phyloP scores from a whole-genome alignment of 2,329 filamentous ascomycete genomes.

The Trichoderma sp. region DNA sequence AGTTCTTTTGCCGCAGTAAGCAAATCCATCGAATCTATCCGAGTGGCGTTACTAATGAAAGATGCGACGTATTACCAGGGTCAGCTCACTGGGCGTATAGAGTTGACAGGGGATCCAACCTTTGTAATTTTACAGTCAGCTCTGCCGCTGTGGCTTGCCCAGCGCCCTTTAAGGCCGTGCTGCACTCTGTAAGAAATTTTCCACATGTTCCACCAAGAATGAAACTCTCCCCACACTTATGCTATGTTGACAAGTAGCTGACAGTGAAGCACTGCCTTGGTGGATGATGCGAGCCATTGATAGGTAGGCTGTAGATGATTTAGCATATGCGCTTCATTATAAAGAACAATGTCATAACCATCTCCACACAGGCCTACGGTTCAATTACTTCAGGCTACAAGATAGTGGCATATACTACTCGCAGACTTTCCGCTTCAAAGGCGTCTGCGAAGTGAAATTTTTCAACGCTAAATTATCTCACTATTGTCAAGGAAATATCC shows the following conservation, averaged over 20 bases:
- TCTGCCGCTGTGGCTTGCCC: neutral
- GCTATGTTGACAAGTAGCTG: conserved; percentile 19
- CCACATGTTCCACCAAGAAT: conserved; percentile 4
- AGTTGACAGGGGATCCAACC: conserved; percentile 1
- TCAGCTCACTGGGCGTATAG: neutral
- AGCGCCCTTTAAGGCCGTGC: neutral
- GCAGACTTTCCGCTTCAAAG: neutral
- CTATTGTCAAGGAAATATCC: neutral
- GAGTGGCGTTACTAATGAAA: neutral
- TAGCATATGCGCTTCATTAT: neutral
- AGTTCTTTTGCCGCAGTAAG: neutral
- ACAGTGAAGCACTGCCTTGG: conserved; percentile 3
- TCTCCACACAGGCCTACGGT: neutral
- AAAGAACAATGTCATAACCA: conserved; percentile 6
- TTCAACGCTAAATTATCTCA: neutral
- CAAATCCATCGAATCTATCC: neutral
- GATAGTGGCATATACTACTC: neutral
- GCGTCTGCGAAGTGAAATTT: neutral
- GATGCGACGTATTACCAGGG: neutral
- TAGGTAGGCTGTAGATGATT: neutral
- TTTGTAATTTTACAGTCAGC: conserved; percentile 21
- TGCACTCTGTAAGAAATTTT: neutral
- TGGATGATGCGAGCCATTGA: neutral
- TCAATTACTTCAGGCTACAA: neutral
- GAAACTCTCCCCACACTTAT: neutral